Base-by-base conservation (phyloP, 176 grass and related monocot genomes). In the Oryza brachyantha region DNA sequence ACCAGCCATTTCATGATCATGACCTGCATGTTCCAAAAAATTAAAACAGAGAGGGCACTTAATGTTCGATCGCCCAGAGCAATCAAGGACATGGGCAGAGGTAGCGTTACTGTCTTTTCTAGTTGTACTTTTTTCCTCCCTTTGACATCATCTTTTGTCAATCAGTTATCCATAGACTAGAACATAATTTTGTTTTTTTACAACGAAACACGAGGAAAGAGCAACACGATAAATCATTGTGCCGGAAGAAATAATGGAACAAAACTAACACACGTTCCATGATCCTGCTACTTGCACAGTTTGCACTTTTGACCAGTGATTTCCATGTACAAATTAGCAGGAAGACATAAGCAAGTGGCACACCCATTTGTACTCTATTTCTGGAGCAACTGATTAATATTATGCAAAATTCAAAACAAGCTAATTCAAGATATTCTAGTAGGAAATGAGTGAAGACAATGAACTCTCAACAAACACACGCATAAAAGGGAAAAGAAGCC, bases 251-350 rank as follows among this genome's bases (percentile, higher is more conserved):
- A 45, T 61, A n/a, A 12, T 79, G 28, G 24, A 57, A 31, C 27
- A 46, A 72, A 36, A 28, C 39, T 12, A 48, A 37, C 37, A 28
- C 29, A 83, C 16, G 8, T 71, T 24, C 39, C 39, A 29, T 29
- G 7, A 29, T 29, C 68, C 8, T 29, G 25, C 16, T 46, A 19
- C 14, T 19, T 19, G 13, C n/a, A 9, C 21, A 57, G 21, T 57
- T 57, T 39, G 17, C 34, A 67, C 72, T 59, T 83, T 59, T 75
- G 81, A 83, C 62, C 61, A 11, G 17, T 24, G 24, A 55, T 26
- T 14, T 66, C 10, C 70, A 36, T 37, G 70, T 6, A 11, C 24
- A 75, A 66, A 39, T 52, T 36, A 74, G 22, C 29, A 35, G 41
- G 5, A 16, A 62, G 26, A n/a, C 21, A 63, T 19, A 8, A 54